Conservation (phyloP, 1,139 yeast genomes). For the Oligophagozyma castellii region DNA sequence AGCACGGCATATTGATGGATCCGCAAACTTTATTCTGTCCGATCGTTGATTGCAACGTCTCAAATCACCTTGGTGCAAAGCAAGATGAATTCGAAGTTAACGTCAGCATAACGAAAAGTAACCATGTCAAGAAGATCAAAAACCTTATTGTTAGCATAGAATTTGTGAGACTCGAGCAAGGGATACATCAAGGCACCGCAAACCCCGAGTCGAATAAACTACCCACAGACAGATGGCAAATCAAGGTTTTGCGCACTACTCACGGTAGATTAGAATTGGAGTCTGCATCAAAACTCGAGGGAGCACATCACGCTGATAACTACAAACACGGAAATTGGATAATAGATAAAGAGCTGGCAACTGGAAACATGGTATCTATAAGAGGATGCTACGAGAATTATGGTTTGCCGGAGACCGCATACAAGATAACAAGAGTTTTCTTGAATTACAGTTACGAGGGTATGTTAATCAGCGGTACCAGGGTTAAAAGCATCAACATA, state of each 20-base stretch:
- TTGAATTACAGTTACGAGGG: slow-evolving; percentile 54
- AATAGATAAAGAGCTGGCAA: slow-evolving; percentile 35
- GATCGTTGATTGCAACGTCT: slow-evolving; percentile 45
- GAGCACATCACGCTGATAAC: slow-evolving; percentile 44
- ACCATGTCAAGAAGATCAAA: slow-evolving; percentile 44
- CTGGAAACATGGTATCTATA: slow-evolving; percentile 59
- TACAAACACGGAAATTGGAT: not conserved
- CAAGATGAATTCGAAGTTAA: slow-evolving; percentile 67
- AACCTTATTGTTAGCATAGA: slow-evolving; percentile 38
- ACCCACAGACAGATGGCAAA: slow-evolving; percentile 1
- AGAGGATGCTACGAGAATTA: slow-evolving; percentile 19
- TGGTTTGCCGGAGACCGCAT: not conserved
- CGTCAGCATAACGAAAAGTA: slow-evolving; percentile 33
- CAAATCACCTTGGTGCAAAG: slow-evolving; percentile 45
- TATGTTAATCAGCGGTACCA: slow-evolving; percentile 60
- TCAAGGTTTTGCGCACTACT: slow-evolving; percentile 18
- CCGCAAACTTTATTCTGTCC: too few relatives aligned
- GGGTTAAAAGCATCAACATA: slow-evolving; percentile 54
- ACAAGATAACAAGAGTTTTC: slow-evolving; percentile 26
- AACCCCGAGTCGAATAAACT: too few relatives aligned
- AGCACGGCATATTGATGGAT: slow-evolving; percentile 52
- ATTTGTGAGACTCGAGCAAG: too few relatives aligned
- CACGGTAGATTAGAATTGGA: slow-evolving; percentile 28
- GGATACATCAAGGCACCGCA: too few relatives aligned
- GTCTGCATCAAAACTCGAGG: slow-evolving; percentile 36